Evolutionary conservation across 2,329 filamentous ascomycete genomes (phyloP).

Genomic region (Fragosphaeria purpurea): DNA sequence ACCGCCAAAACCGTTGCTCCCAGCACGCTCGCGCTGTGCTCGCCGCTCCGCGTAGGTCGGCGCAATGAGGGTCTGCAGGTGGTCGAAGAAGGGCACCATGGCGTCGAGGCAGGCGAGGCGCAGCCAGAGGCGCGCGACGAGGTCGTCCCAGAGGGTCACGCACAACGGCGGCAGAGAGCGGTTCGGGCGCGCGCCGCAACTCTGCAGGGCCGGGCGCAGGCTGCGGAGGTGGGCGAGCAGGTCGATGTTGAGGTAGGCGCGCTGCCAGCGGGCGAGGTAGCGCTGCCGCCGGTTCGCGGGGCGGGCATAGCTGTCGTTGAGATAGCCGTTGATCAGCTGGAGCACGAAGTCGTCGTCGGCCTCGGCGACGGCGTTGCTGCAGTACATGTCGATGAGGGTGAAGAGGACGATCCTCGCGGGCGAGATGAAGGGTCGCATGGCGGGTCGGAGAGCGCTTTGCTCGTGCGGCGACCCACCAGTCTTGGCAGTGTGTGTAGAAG

Average conservation of each 20-base stretch:
- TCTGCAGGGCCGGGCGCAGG: conserved; percentile 10
- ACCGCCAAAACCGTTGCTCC: conserved; percentile 21
- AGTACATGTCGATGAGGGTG: conserved; percentile 72
- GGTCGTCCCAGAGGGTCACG: conserved; percentile 63
- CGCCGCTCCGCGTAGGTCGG: conserved; percentile 53
- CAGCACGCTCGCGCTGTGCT: conserved; percentile 34
- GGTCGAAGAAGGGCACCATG: conserved; percentile 65
- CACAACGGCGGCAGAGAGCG: conserved; percentile 45
- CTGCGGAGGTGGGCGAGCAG: conserved; percentile 31
- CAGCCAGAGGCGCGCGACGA: conserved; percentile 69
- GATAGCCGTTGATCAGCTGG: conserved; percentile 30
- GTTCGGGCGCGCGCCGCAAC: conserved; percentile 2
- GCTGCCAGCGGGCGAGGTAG: conserved; percentile 32
- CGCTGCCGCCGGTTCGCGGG: conserved; percentile 11
- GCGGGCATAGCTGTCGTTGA: conserved; percentile 36
- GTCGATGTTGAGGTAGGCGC: conserved; percentile 38
- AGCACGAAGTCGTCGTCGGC: conserved; percentile 30
- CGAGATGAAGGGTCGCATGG: conserved; percentile 12
- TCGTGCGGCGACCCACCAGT: no score
- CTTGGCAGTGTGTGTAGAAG: no score
- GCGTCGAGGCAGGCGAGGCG: conserved; percentile 70
- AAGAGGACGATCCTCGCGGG: conserved; percentile 64
- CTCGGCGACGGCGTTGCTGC: conserved; percentile 45
- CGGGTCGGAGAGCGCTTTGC: no score
- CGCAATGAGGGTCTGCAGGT: conserved; percentile 45